Conservation (phyloP, 169 alveolate genomes). For the Plasmodium gonderi region DNA sequence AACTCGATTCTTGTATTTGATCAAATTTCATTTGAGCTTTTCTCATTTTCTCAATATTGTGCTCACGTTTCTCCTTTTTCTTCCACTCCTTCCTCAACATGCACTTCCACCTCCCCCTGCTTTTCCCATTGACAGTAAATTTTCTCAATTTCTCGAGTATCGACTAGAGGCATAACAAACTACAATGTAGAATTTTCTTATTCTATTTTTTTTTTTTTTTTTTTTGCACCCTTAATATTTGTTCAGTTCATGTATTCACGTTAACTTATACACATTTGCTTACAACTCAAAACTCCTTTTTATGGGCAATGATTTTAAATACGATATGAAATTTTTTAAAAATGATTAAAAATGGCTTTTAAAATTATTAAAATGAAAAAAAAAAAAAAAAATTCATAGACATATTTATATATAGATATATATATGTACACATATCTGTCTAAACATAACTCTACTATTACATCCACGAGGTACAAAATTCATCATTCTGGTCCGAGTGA, state of each 20-base stretch:
- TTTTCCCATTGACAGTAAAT: too few species aligned
- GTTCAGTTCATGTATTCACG: too few species aligned
- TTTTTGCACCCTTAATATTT: too few species aligned
- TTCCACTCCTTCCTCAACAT: not conserved
- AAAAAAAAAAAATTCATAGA: not conserved
- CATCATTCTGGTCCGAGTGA: too few species aligned
- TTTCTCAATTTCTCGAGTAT: too few species aligned
- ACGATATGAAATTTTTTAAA: not conserved
- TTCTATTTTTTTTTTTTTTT: too few species aligned
- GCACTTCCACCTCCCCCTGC: not conserved
- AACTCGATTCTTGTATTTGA: not conserved
- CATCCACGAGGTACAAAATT: too few species aligned
- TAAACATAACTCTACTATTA: too few species aligned
- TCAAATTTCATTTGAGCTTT: too few species aligned
- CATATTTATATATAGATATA: not conserved
- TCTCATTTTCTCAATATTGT: not conserved
- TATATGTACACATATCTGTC: not conserved
- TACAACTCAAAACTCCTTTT: not conserved
- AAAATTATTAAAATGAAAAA: not conserved
- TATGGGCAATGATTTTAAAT: not conserved
- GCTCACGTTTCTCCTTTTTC: not conserved
- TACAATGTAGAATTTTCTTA: too few species aligned
- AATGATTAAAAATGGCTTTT: not conserved
- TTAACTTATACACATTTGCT: not conserved
- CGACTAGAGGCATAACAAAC: too few species aligned